Conservation (phyloP, 1,284 basidiomycete genomes). For the Cryptococcus sp. region DNA sequence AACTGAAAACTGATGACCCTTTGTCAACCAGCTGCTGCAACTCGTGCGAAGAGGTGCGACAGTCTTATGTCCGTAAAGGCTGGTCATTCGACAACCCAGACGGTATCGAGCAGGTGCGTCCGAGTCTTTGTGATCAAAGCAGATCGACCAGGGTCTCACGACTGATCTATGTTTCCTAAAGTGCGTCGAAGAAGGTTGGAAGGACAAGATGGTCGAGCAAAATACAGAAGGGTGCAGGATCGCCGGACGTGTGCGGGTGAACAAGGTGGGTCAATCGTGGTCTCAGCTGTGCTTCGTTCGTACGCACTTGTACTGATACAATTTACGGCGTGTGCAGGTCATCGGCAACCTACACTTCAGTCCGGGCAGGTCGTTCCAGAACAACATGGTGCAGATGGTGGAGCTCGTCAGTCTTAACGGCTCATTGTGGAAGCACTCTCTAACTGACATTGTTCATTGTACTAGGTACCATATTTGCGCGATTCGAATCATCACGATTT, state of each 20-base stretch:
- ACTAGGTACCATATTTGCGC: constrained; percentile 77
- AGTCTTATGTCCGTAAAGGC: constrained; percentile 84
- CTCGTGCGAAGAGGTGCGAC: constrained; percentile 90
- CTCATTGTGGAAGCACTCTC: background rate
- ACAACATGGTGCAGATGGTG: constrained; percentile 76
- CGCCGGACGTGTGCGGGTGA: constrained; percentile 85
- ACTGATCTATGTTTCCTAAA: constrained; percentile 46
- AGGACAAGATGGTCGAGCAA: constrained; percentile 89
- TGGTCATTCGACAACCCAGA: constrained; percentile 95
- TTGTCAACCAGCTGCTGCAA: constrained; percentile 74
- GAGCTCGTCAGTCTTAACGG: constrained; percentile 64
- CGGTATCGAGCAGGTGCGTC: constrained; percentile 83
- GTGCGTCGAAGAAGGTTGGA: constrained; percentile 94
- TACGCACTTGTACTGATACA: background rate
- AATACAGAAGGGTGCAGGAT: constrained; percentile 93
- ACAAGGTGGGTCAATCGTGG: constrained; percentile 68
- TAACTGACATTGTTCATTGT: background rate
- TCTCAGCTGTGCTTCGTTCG: background rate
- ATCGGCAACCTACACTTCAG: constrained; percentile 82
- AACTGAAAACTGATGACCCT: background rate
- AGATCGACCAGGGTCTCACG: background rate
- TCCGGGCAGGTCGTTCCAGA: constrained; percentile 91
- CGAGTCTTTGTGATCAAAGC: background rate
- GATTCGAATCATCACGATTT: constrained; percentile 90
- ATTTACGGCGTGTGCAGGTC: constrained; percentile 27